Evolutionary conservation across 1,284 basidiomycete species (phyloP), one percentile per base, ranked within the genome.

Genomic region (Malassezia restricta): DNA sequence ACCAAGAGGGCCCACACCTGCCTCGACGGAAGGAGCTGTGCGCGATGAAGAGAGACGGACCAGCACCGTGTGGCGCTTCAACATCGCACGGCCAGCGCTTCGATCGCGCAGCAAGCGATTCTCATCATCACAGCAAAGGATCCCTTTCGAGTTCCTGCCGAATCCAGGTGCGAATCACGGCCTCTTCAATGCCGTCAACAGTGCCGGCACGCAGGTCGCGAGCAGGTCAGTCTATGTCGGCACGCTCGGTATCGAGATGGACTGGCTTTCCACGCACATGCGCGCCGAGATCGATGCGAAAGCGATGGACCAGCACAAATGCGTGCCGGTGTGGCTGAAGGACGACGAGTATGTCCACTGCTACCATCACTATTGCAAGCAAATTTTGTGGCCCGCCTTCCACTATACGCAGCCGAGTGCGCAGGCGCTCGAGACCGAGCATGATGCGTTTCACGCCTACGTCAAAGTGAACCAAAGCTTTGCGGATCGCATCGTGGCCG

Each of bases 341-440:
- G 74, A 74, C 50, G 64, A 66, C 14, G 64, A 66, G 66, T 87
- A 87, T 58, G 78, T 81, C 58, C 80, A 80, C 52, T 83, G 81
- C 67, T 90, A 90, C 64, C 85, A 87, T 69, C 83, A 85, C 62
- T 89, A 87, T 72, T 90, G 87, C 73, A 87, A 90, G 65, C 85
- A 86, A 78, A 84, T 88, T 28, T 78, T 89, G 29, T 90, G 87
- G 87, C 87, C 87, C 0, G 85, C 82, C 53, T 77, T 90, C 38
- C 87, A 90, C 72, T 89, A 88, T 65, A 84, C 84, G 7, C 80
- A 88, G 41, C 86, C 86, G 4, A 86, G 84, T 0, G 85, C 85
- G 0, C 86, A 85, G 72, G 86, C 84, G 0, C 86, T 86, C 64
- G 77, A 81, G 66, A 84, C 84, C 73, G 85, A 88, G 75, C 83